Evolutionary conservation across 208 protist genomes (phyloP).

Genomic region (Entamoeba invadens): DNA sequence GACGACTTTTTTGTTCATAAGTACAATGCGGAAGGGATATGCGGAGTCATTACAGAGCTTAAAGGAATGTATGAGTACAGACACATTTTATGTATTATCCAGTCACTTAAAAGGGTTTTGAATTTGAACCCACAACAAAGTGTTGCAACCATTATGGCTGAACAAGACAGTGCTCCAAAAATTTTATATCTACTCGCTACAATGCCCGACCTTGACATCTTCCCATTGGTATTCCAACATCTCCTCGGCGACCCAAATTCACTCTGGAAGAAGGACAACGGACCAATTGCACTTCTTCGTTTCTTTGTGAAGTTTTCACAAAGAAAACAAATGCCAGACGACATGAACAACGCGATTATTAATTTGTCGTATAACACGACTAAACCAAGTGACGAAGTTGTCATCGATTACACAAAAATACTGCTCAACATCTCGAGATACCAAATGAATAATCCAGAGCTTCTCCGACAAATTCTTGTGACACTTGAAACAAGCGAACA

Average conservation of each 20-base stretch:
- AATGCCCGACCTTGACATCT: neutral
- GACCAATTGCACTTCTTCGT: neutral
- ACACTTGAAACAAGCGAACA: neutral
- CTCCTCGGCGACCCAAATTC: neutral
- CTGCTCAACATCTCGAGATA: neutral
- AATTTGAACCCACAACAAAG: neutral
- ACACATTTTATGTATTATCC: neutral
- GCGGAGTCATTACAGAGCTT: neutral
- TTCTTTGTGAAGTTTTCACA: neutral
- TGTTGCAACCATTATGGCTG: neutral
- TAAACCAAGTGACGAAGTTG: neutral
- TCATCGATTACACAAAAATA: neutral
- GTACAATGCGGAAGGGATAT: neutral
- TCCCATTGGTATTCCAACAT: neutral
- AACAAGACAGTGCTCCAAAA: neutral
- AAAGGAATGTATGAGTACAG: neutral
- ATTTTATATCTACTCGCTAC: neutral
- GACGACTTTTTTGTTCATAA: neutral
- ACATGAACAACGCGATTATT: neutral
- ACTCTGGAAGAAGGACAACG: neutral
- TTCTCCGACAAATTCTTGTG: neutral
- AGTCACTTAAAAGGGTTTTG: neutral
- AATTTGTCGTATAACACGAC: neutral
- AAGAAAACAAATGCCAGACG: neutral
- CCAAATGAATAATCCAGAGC: neutral